Evolutionary conservation across 1,284 basidiomycete species (phyloP), one percentile per base, ranked within the genome.

Genomic region (Vanrija pseudolonga): DNA sequence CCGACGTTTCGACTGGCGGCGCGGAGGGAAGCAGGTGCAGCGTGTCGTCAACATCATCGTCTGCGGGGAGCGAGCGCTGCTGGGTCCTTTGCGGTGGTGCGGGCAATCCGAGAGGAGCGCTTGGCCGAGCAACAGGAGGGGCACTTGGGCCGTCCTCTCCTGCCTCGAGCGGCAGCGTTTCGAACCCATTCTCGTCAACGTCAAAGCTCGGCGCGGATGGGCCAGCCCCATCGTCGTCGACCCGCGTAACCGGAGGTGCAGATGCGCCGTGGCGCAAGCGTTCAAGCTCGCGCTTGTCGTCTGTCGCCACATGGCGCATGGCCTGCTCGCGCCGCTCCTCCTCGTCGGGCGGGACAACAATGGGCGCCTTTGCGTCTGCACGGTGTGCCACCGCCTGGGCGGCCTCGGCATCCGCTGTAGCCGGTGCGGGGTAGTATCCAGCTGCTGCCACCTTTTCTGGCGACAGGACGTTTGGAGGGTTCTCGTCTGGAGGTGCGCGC

Each of bases 401-500:
- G 7, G 59, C 47, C 50, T 77, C 75, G 43, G 67, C 64, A 23
- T 75, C 75, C 22, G 59, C 67, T 1, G 73, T 76, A 8, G 72
- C 68, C 0, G 75, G 74, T 3, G 75, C 75, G 7, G 75, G 73
- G 52, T 76, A 77, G 51, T 72, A 74, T 22, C 70, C 71, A 22
- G 67, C 65, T 7, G 65, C 70, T 9, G 61, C 56, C 1, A 67
- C 65, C 61, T 77, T 77, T 38, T 77, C 75, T 32, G 23, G 56
- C 48, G 42, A 45, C 28, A 40, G 55, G 11, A 39, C 51, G 20
- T 49, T 40, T 15, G 53, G 36, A 5, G 38, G 43, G 28, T 32
- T 32, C 32, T 32, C 32, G 32, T 32, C 12, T 12, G 12, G 38
- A 12, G 14, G 38, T 32, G 37, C 18, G 46, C 45, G 45, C 5